Evolutionary conservation across 345 rosid genomes (phyloP).

Genomic region (Pistacia vera): DNA sequence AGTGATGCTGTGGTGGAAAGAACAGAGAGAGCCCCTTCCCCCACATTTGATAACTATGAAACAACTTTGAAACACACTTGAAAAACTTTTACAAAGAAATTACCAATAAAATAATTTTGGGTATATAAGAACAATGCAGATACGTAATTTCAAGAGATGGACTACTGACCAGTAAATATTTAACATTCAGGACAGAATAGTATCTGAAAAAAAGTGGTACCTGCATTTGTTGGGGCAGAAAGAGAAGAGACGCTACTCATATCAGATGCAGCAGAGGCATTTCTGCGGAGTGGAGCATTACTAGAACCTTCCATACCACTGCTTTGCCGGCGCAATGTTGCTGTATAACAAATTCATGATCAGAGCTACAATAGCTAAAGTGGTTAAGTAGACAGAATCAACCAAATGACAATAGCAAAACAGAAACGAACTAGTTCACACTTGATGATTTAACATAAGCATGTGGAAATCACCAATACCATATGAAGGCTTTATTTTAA

Average conservation of each 20-base stretch:
- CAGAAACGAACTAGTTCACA: neutral
- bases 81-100: neutral
- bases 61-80: neutral
- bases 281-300: constrained; percentile 58
- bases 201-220: constrained; percentile 31
- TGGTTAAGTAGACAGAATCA: constrained; percentile 8
- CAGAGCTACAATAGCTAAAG: constrained; percentile 16
- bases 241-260: constrained; percentile 55
- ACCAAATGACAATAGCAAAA: constrained; percentile 7
- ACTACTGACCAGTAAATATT: neutral
- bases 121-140: neutral
- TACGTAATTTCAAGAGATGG: neutral
- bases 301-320: constrained; percentile 53
- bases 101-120: neutral
- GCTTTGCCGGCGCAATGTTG: constrained; percentile 49
- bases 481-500: neutral
- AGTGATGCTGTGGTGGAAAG: neutral
- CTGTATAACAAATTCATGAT: constrained; percentile 39
- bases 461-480: neutral
- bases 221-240: constrained; percentile 41
- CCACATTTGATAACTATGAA: neutral
- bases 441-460: constrained; percentile 7
- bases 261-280: constrained; percentile 72
- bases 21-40: neutral
- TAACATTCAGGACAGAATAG: neutral